Conservation (phyloP, 2,329 filamentous ascomycete species). For the Aaosphaeria pasadenensis region DNA sequence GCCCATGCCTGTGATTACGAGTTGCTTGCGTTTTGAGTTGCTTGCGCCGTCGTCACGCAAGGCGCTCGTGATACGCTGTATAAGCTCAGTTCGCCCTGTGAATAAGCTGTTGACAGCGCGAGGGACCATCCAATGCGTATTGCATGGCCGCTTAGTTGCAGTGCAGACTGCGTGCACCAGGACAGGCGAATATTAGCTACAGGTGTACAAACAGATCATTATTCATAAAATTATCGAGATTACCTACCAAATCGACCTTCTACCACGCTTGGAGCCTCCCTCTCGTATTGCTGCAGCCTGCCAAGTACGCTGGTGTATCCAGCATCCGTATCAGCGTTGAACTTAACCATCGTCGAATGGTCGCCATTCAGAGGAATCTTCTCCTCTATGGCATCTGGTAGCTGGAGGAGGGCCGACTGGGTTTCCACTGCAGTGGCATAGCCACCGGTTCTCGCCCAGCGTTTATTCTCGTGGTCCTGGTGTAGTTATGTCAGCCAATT, state of each 20-base stretch:
- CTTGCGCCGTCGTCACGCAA: slow-evolving; percentile 3
- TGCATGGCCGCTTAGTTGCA: background rate
- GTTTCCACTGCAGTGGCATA: slow-evolving; percentile 5
- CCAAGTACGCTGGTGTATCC: background rate
- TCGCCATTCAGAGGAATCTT: slow-evolving; percentile 17
- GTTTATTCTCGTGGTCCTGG: slow-evolving; percentile 3
- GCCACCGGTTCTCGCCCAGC: slow-evolving; percentile 6
- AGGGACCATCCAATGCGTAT: slow-evolving; percentile 8
- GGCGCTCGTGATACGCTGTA: slow-evolving; percentile 9
- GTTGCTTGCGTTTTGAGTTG: slow-evolving; percentile 11
- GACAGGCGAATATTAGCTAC: too few relatives aligned
- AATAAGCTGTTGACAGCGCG: slow-evolving; percentile 18
- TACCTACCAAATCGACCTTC: background rate
- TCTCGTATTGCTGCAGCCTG: background rate
- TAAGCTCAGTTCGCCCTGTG: slow-evolving; percentile 16
- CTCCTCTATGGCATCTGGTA: slow-evolving; percentile 15
- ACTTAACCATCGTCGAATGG: slow-evolving; percentile 25
- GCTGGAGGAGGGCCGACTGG: slow-evolving; percentile 7
- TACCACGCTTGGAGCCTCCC: slow-evolving; percentile 1
- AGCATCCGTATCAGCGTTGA: slow-evolving; percentile 7
- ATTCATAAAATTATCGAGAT: background rate
- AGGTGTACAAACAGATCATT: too few relatives aligned
- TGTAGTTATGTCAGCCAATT: background rate
- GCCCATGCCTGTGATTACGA: slow-evolving; percentile 29
- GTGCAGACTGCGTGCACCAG: too few relatives aligned